phyloP scores from a whole-genome alignment of 2,329 filamentous ascomycete species.

The Aspergillus fumigatiaffinis region DNA sequence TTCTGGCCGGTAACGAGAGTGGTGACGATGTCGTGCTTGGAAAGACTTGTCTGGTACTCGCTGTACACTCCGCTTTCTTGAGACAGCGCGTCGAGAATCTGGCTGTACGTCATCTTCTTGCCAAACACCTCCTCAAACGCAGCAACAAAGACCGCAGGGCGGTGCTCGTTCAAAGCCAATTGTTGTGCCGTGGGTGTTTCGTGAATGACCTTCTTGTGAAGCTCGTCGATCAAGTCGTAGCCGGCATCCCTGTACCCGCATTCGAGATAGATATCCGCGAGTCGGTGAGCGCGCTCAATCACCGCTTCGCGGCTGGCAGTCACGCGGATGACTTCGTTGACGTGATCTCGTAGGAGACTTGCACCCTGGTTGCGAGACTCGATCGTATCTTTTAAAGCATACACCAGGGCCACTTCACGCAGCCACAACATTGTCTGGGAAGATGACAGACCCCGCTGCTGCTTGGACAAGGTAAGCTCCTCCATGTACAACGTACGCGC shows the following conservation, averaged over 20 bases:
- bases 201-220: conserved; percentile 50
- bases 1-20: conserved; percentile 30
- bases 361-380: conserved; percentile 38
- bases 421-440: conserved; percentile 44
- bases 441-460: conserved; percentile 46
- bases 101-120: conserved; percentile 32
- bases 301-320: conserved; percentile 42
- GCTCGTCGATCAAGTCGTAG: conserved; percentile 42
- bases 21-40: conserved; percentile 30
- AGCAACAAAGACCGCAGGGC: conserved; percentile 44
- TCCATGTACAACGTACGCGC: conserved; percentile 42
- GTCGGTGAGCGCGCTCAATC: conserved; percentile 44
- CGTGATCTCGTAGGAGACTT: conserved; percentile 38
- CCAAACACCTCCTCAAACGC: conserved; percentile 43
- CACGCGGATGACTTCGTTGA: conserved; percentile 41
- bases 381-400: conserved; percentile 37
- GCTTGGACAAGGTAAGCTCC: conserved; percentile 41
- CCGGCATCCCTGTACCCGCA: conserved; percentile 41
- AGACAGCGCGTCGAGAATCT: conserved; percentile 43
- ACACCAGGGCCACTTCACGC: conserved; percentile 41
- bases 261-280: conserved; percentile 45
- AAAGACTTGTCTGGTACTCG: conserved; percentile 32
- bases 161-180: conserved; percentile 27
- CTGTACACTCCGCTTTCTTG: conserved; percentile 43
- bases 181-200: conserved; percentile 33